Evolutionary conservation across 208 protist species (phyloP), one percentile per base, ranked within the genome.

Genomic region (Trypanosoma grayi): DNA sequence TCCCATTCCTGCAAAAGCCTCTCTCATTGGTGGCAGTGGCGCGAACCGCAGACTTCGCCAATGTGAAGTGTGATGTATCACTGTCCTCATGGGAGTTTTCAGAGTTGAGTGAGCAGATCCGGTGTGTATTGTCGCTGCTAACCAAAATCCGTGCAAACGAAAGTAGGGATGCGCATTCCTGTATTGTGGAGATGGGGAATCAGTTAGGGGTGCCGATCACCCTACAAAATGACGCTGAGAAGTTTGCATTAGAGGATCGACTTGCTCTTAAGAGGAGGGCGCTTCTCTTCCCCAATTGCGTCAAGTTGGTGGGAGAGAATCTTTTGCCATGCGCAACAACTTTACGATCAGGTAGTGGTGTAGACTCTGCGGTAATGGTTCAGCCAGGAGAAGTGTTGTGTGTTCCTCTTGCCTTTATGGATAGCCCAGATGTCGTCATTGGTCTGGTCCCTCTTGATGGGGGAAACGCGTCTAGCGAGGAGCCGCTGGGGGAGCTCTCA

Each of bases 11-110:
- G 11, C 40, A 54, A 44, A 70, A 63, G 22, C 69, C 76, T 27
- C 53, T 85, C 14, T 73, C 74, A n/a, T 8, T 80, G 7, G 55
- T 67, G 1, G 20, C 79, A n/a, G 63, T 77, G 55, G 66, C 58
- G 22, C 66, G 58, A 46, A 75, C 63, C 30, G 14, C 44, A 11
- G 57, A 46, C 27, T 61, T 50, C 11, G 27, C 37, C 54, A 54
- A 37, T 50, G 50, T 66, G n/a, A 62, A 41, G 24, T 58, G 72
- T 43, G 75, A 73, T 48, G 48, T 61, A 10, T 69, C 60, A 11
- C 4, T 83, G 16, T 78, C 76, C 14, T 33, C 69, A n/a, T 57
- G 62, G 4, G 69, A 83, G 40, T 45, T 71, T 33, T 59, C n/a
- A n/a, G n/a, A n/a, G n/a, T n/a, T n/a, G n/a, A n/a, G n/a, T n/a